Evolutionary conservation across 768 basidiomycete genomes (phyloP).

Genomic region (Hysterangium stoloniferum): DNA sequence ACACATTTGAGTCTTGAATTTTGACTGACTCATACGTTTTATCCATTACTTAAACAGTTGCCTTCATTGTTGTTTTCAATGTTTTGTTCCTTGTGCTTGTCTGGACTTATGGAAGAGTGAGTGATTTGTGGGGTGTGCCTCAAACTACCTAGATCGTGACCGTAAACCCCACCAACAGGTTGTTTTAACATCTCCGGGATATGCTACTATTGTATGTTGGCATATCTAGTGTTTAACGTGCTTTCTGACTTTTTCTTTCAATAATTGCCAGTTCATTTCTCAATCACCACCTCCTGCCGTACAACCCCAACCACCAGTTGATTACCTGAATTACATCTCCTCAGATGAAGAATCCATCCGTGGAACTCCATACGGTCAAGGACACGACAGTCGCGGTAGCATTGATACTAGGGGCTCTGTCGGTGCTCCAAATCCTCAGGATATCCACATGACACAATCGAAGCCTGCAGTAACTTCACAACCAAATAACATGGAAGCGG

Average conservation of each 20-base stretch:
- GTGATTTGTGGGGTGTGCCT: constrained; percentile 15
- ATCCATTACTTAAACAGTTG: constrained; percentile 37
- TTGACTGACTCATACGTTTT: neutral
- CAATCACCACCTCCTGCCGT: constrained; percentile 16
- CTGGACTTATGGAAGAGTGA: constrained; percentile 74
- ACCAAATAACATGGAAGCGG: neutral
- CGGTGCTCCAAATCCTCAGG: neutral
- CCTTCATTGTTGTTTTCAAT: constrained; percentile 53
- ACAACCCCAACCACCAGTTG: constrained; percentile 1
- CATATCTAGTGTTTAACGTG: constrained; percentile 18
- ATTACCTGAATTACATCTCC: neutral
- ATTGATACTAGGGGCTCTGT: neutral
- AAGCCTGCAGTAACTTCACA: constrained; percentile 15
- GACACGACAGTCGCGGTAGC: neutral
- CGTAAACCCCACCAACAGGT: constrained; percentile 36
- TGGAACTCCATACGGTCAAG: constrained; percentile 4
- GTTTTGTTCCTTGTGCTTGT: constrained; percentile 61
- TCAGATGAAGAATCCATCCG: constrained; percentile 6
- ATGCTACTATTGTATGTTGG: constrained; percentile 48
- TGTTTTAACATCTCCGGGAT: constrained; percentile 58
- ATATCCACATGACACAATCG: constrained; percentile 10
- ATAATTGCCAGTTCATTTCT: constrained; percentile 20
- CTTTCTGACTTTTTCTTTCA: neutral
- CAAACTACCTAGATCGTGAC: neutral
- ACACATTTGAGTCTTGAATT: neutral